Evolutionary conservation across 768 basidiomycete species (phyloP), one percentile per base, ranked within the genome.

Genomic region (Termitomyces eurrhizus): DNA sequence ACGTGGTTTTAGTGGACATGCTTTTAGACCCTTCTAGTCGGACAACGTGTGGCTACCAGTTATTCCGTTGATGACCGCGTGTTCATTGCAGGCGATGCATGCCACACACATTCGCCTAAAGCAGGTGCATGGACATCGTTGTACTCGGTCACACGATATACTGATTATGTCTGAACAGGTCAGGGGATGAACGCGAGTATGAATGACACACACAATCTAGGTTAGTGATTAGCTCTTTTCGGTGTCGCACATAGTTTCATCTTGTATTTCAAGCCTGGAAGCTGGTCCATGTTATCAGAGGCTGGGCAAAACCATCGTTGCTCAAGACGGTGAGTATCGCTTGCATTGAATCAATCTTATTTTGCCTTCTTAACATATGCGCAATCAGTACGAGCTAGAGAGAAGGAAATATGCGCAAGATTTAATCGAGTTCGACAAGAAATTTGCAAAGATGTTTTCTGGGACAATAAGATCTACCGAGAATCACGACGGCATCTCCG

Each of bases 111-210:
- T 70, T 86, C 83, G 0, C 85, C 85, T 0, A 88, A 87, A 73
- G 85, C 83, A 62, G 83, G 86, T 83, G 49, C 46, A 74, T 52
- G 24, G 35, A 29, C 37, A 16, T 26, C 7, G 21, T 16, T 48
- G 29, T n/a, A 44, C 35, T 35, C 7, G 6, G 26, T 37, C 29
- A n/a, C 18, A 33, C 8, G 16, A 41, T 8, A 37, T 5, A 44
- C 0, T 41, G 24, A 35, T 11, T 16, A 2, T 62, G 24, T 56
- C 14, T 16, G 49, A 7, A 49, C 59, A 85, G 85, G 88, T 14
- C 89, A 90, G 69, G 89, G 87, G 12, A 86, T 89, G 88, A 89
- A 89, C 65, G 88, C 87, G 8, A 85, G 85, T 62, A 89, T 90
- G 84, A 85, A 83, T 52, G 89, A 90, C 67, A 80, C 85, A 18